Evolutionary conservation across 2,329 filamentous ascomycete species (phyloP).

Genomic region (Fusarium torreyae): DNA sequence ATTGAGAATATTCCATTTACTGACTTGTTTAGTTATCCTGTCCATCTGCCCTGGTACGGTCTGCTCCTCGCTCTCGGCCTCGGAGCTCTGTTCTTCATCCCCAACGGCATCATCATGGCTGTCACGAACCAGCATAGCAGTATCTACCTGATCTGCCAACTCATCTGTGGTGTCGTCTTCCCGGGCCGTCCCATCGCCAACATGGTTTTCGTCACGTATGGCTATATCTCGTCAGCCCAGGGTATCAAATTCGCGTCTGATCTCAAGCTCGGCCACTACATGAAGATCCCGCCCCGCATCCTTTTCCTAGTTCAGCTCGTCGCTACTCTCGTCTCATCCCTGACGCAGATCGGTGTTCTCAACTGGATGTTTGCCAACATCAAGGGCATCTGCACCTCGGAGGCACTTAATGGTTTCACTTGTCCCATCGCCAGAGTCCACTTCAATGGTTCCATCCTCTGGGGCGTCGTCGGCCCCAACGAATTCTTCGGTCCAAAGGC

Average conservation of each 20-base stretch:
- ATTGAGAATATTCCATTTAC: not conserved
- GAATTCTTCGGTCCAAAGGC: constrained; percentile 86
- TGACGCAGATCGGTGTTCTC: constrained; percentile 86
- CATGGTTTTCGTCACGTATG: constrained; percentile 94
- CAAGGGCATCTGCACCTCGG: constrained; percentile 80
- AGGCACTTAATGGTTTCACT: constrained; percentile 89
- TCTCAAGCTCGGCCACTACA: constrained; percentile 89
- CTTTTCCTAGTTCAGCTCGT: constrained; percentile 84
- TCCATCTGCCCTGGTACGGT: constrained; percentile 90
- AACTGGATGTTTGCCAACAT: constrained; percentile 93
- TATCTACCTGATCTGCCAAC: constrained; percentile 88
- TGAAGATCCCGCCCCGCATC: constrained; percentile 87
- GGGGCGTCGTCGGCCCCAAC: constrained; percentile 87
- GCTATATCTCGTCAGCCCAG: constrained; percentile 90
- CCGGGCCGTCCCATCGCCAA: constrained; percentile 89
- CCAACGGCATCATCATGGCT: constrained; percentile 93
- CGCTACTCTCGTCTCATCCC: constrained; percentile 80
- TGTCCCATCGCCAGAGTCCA: constrained; percentile 90
- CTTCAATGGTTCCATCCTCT: constrained; percentile 91
- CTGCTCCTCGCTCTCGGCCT: constrained; percentile 84
- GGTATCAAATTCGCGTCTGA: constrained; percentile 92
- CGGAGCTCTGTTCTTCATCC: constrained; percentile 86
- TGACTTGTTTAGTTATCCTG: constrained; percentile 73
- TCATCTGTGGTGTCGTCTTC: constrained; percentile 86
- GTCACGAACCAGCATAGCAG: constrained; percentile 92